Percentiles rank a stretch among this genome's conserved stretches.
Conservation (phyloP, 2,329 filamentous ascomycete genomes). For the Apiospora phragmitis region DNA sequence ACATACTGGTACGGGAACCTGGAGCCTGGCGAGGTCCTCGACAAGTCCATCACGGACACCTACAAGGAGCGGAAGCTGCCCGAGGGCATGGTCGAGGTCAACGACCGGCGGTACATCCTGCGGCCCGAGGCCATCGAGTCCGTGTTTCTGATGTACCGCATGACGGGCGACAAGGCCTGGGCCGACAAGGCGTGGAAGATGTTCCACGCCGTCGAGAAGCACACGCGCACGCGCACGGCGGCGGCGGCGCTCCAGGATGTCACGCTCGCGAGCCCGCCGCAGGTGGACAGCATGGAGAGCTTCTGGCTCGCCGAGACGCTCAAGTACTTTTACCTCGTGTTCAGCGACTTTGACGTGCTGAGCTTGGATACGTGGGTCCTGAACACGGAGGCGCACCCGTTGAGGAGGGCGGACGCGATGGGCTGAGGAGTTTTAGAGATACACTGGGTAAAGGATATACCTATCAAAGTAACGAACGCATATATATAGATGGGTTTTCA, state of each 20-base stretch:
- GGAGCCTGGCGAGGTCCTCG: constrained; percentile 11
- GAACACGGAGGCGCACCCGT: constrained; percentile 18
- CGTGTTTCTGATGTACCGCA: constrained; percentile 75
- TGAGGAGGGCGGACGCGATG: constrained; percentile 11
- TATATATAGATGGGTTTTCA: neutral
- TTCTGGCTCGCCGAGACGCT: constrained; percentile 20
- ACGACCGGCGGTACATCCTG: constrained; percentile 62
- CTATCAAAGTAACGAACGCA: neutral
- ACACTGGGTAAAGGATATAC: neutral
- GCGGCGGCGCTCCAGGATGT: constrained; percentile 69
- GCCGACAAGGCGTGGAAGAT: constrained; percentile 73
- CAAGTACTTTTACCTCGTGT: constrained; percentile 19
- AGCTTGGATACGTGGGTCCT: constrained; percentile 16
- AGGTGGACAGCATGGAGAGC: constrained; percentile 26
- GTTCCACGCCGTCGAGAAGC: constrained; percentile 64
- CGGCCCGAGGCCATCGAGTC: constrained; percentile 80
- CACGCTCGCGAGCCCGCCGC: constrained; percentile 34
- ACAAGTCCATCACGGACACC: constrained; percentile 14
- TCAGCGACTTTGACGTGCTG: constrained; percentile 15
- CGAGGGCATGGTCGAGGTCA: constrained; percentile 55
- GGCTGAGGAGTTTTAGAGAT: neutral
- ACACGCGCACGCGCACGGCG: constrained; percentile 62
- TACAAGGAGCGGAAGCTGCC: constrained; percentile 38
- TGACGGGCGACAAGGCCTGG: constrained; percentile 67
- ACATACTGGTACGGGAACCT: constrained; percentile 13